Conservation (phyloP, 257 asterid genomes). For the Cordia subcordata region DNA sequence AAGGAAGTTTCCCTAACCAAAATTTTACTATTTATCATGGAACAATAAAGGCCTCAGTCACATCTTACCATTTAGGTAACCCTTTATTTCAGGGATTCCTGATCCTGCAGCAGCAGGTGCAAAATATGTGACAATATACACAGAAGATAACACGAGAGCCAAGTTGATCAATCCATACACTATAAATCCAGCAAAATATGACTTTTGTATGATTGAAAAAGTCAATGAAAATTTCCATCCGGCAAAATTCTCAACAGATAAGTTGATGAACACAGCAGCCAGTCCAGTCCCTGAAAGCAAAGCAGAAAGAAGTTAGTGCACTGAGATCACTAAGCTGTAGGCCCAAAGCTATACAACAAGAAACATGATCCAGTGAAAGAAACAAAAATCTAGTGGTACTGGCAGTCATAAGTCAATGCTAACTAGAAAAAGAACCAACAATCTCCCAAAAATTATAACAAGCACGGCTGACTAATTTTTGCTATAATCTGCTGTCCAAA, state of each 20-base stretch:
- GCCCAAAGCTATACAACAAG: background rate
- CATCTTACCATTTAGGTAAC: constrained; percentile 76
- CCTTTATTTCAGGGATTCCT: constrained; percentile 99
- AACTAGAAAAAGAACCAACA: no score
- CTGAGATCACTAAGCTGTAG: background rate
- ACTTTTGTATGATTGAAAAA: constrained; percentile 82
- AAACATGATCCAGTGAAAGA: background rate
- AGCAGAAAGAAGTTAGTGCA: background rate
- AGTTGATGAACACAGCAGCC: constrained; percentile 94
- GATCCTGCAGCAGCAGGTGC: constrained; percentile 99
- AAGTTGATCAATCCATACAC: constrained; percentile 76
- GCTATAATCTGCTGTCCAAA: no score
- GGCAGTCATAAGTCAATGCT: no score
- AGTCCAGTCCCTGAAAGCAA: constrained; percentile 76
- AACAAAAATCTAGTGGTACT: no score
- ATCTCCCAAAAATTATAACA: no score
- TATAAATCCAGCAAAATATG: constrained; percentile 84
- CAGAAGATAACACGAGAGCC: constrained; percentile 90
- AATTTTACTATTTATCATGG: constrained; percentile 12
- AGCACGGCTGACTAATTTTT: no score
- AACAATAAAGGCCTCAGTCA: background rate
- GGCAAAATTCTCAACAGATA: constrained; percentile 98
- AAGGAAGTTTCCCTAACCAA: constrained; percentile 11
- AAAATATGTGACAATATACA: constrained; percentile 69
- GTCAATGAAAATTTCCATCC: constrained; percentile 99